A percentile compares a stretch with the other conserved stretches of the same genome.
Evolutionary conservation across 257 asterid genomes (phyloP).

Genomic region (Rauvolfia tetraphylla): DNA sequence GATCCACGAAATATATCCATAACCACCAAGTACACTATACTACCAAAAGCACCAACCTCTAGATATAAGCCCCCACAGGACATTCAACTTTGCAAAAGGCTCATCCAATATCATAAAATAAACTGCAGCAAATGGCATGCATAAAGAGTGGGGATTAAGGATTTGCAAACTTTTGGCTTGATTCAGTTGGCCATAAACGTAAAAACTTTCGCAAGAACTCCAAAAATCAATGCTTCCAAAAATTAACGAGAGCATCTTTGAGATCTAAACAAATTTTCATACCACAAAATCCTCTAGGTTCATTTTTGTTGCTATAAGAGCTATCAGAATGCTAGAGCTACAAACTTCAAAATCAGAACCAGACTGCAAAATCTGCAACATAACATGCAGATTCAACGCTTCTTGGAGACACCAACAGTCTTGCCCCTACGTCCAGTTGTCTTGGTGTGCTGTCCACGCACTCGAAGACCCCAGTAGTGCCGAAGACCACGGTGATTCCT

Average conservation of each 20-base stretch:
- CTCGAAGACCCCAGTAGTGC: conserved; percentile 94
- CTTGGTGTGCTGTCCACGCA: conserved; percentile 96
- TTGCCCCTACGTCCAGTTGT: conserved; percentile 94
- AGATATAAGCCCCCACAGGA: neutral
- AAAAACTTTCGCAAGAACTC: neutral
- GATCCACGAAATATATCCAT: neutral
- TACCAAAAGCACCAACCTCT: neutral
- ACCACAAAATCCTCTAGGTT: conserved; percentile 18
- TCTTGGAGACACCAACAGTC: conserved; percentile 97
- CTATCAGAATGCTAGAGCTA: neutral
- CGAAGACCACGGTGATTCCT: conserved; percentile 96
- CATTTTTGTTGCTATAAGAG: conserved; percentile 5
- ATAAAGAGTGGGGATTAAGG: too few species aligned
- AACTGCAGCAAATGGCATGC: too few species aligned
- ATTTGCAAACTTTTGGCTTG: neutral
- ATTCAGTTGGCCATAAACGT: too few species aligned
- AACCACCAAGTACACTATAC: neutral
- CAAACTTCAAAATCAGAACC: neutral
- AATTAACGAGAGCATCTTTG: conserved; percentile 6
- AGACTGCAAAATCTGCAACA: neutral
- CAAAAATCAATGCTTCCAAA: conserved; percentile 5
- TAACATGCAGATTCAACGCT: conserved; percentile 40
- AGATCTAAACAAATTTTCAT: conserved; percentile 3
- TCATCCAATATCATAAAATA: neutral
- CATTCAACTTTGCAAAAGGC: neutral